Conservation (phyloP, 2,329 filamentous ascomycete species). For the Alternaria tenuissima region DNA sequence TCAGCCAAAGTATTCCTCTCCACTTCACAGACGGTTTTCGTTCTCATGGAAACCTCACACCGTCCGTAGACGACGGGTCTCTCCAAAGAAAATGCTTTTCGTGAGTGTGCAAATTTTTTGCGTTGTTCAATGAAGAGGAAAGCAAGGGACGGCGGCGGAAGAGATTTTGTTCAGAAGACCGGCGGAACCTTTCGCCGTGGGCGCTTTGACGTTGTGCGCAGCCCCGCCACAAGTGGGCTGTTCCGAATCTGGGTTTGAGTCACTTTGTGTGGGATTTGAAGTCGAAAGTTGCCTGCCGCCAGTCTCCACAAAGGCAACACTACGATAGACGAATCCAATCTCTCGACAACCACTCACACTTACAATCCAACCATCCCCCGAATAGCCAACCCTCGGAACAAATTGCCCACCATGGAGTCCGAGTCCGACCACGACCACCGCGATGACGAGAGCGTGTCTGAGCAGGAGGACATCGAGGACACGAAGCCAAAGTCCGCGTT, state of each 20-base stretch:
- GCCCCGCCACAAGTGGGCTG: slow-evolving; percentile 37
- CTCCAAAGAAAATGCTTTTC: slow-evolving; percentile 67
- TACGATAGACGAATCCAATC: slow-evolving; percentile 2
- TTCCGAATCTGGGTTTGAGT: slow-evolving; percentile 48
- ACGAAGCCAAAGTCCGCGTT: slow-evolving; percentile 76
- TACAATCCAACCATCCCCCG: background rate
- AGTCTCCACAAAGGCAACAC: slow-evolving; percentile 14
- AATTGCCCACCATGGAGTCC: slow-evolving; percentile 51
- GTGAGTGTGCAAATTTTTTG: slow-evolving; percentile 63
- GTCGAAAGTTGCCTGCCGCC: slow-evolving; percentile 20
- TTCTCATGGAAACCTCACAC: slow-evolving; percentile 61
- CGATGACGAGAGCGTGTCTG: slow-evolving; percentile 64
- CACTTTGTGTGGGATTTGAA: slow-evolving; percentile 43
- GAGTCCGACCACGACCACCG: slow-evolving; percentile 52
- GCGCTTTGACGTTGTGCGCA: slow-evolving; percentile 17
- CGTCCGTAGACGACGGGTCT: slow-evolving; percentile 49
- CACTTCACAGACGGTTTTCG: slow-evolving; percentile 67
- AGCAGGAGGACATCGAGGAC: slow-evolving; percentile 76
- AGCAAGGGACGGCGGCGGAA: slow-evolving; percentile 34
- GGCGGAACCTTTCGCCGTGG: slow-evolving; percentile 30
- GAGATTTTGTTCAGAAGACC: slow-evolving; percentile 37
- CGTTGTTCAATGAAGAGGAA: slow-evolving; percentile 63
- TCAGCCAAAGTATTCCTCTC: slow-evolving; percentile 59
- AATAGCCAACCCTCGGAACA: slow-evolving; percentile 1
- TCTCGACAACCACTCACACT: background rate